Percentiles rank a stretch among this genome's conserved stretches.
These are phyloP conservation scores for Boletus rufocinnamomeus DNA, from an alignment of 768 basidiomycete genomes.

Conservation along the genomic window DNA sequence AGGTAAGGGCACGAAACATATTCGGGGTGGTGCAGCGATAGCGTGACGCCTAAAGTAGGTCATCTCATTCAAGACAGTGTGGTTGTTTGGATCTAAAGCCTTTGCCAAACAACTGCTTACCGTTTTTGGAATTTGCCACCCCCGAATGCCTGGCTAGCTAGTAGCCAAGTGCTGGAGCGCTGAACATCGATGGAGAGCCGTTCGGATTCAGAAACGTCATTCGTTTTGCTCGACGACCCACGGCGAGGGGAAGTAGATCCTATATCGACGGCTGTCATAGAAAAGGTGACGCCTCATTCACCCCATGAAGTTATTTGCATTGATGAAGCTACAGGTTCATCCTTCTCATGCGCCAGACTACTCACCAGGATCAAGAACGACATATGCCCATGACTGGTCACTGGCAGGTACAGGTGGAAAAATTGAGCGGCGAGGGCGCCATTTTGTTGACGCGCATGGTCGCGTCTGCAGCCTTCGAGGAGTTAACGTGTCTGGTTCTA, in stretches of 20 bases:
- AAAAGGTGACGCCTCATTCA: slow-evolving; percentile 1
- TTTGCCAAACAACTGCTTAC: slow-evolving; percentile 32
- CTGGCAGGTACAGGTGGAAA: slow-evolving; percentile 52
- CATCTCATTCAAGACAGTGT: not conserved
- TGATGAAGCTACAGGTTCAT: slow-evolving; percentile 35
- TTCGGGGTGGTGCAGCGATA: not conserved
- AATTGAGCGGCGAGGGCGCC: slow-evolving; percentile 64
- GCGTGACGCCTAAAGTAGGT: not conserved
- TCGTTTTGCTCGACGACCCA: slow-evolving; percentile 45
- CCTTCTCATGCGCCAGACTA: slow-evolving; percentile 51
- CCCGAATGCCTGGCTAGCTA: not conserved
- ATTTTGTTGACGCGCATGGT: slow-evolving; percentile 80
- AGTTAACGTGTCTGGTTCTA: slow-evolving; percentile 80
- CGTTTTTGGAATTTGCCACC: slow-evolving; percentile 3
- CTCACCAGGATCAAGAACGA: slow-evolving; percentile 45
- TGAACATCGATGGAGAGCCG: slow-evolving; percentile 22
- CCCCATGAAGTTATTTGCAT: not conserved
- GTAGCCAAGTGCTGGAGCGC: not conserved
- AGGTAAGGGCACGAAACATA: slow-evolving; percentile 11
- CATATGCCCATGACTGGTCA: slow-evolving; percentile 80
- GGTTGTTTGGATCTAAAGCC: slow-evolving; percentile 35
- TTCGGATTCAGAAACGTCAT: slow-evolving; percentile 47
- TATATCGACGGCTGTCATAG: not conserved
- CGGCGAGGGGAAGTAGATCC: not conserved
- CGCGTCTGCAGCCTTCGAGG: slow-evolving; percentile 82